phyloP scores from a whole-genome alignment of 805 yeast species.

The Tetrapisispora pingtungensis region DNA sequence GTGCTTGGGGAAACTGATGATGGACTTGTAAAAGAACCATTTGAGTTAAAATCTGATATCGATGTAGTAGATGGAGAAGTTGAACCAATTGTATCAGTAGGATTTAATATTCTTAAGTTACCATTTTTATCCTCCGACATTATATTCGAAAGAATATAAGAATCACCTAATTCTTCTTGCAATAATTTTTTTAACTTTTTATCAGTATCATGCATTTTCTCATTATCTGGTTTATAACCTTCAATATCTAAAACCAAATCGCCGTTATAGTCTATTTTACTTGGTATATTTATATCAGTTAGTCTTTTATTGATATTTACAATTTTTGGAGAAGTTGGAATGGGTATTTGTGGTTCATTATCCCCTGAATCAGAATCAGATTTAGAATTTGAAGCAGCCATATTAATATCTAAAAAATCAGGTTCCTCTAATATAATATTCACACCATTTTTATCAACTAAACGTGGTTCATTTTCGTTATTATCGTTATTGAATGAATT shows the following conservation, averaged over 20 bases:
- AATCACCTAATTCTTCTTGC: slow-evolving; percentile 61
- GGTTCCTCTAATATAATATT: slow-evolving; percentile 23
- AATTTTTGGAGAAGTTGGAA: slow-evolving; percentile 3
- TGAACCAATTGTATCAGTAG: slow-evolving; percentile 19
- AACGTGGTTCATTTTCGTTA: slow-evolving; percentile 6
- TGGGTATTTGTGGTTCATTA: background rate
- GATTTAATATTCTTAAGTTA: slow-evolving; percentile 46
- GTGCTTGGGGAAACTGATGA: background rate
- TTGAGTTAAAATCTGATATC: background rate
- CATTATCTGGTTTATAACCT: slow-evolving; percentile 84
- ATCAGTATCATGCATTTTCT: slow-evolving; percentile 68
- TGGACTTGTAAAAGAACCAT: slow-evolving; percentile 1
- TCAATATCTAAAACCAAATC: slow-evolving; percentile 87
- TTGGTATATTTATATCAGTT: slow-evolving; percentile 69
- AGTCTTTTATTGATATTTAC: slow-evolving; percentile 51
- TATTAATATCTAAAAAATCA: slow-evolving; percentile 25
- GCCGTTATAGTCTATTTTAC: slow-evolving; percentile 80
- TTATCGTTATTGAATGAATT: slow-evolving; percentile 6
- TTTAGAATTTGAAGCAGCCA: background rate
- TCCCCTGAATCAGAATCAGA: background rate
- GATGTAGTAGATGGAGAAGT: slow-evolving; percentile 15
- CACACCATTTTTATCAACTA: slow-evolving; percentile 1
- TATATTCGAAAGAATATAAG: slow-evolving; percentile 36
- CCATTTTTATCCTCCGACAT: slow-evolving; percentile 57
- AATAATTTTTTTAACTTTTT: slow-evolving; percentile 62